Evolutionary conservation across 2,329 filamentous ascomycete species (phyloP).

Genomic region (Fusarium liriodendri): DNA sequence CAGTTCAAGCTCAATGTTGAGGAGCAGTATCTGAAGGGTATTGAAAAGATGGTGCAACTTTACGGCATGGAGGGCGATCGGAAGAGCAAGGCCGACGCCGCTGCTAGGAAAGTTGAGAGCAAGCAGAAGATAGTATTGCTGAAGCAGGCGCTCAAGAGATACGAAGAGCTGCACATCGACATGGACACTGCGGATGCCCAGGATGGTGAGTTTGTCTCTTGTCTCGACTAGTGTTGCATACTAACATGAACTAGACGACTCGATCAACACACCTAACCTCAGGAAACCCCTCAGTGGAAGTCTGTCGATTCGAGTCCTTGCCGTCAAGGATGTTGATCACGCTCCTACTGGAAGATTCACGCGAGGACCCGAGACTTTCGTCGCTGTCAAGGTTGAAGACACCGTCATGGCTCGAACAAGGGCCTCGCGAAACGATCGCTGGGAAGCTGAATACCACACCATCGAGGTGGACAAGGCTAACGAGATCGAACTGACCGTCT

Average conservation of each 20-base stretch:
- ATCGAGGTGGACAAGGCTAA: conserved; percentile 98
- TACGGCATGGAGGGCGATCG: conserved; percentile 98
- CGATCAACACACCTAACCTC: conserved; percentile 93
- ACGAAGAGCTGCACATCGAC: conserved; percentile 96
- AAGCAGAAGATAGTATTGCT: conserved; percentile 97
- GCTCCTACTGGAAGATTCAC: conserved; percentile 86
- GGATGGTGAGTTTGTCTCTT: conserved; percentile 73
- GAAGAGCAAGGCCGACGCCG: conserved; percentile 94
- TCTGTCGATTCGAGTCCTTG: conserved; percentile 85
- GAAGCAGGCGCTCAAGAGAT: conserved; percentile 95
- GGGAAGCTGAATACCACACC: conserved; percentile 91
- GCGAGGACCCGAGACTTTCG: conserved; percentile 92
- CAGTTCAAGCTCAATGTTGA: conserved; percentile 99
- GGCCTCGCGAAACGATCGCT: conserved; percentile 85
- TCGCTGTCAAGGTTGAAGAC: conserved; percentile 97
- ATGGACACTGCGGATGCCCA: conserved; percentile 81
- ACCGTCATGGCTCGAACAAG: conserved; percentile 89
- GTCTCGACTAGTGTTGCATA: conserved; percentile 18
- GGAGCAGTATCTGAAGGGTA: conserved; percentile 98
- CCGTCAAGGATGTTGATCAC: conserved; percentile 95
- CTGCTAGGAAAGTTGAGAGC: conserved; percentile 89
- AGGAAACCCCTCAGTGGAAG: conserved; percentile 96
- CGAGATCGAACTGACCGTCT: conserved; percentile 96
- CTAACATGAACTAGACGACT: conserved; percentile 76
- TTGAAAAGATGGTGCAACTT: conserved; percentile 98